Percentiles rank a stretch among this genome's conserved stretches.
Evolutionary conservation across 2,329 filamentous ascomycete genomes (phyloP).

Genomic region (Aspergillus unguis): DNA sequence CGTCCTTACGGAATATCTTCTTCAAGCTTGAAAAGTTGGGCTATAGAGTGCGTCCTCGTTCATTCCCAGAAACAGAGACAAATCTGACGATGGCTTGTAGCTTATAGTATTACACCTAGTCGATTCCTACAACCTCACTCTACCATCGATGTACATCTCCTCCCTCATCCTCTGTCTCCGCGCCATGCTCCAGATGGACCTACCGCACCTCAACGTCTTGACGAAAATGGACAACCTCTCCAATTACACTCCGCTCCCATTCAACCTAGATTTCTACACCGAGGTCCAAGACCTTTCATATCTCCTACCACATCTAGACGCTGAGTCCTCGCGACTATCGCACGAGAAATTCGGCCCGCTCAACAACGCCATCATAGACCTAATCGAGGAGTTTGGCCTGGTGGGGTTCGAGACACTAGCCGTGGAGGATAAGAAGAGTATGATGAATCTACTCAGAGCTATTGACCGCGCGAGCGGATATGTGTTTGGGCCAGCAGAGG

Average conservation of each 20-base stretch:
- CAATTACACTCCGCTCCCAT: slow-evolving; percentile 79
- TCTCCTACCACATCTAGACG: slow-evolving; percentile 73
- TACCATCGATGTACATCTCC: slow-evolving; percentile 91
- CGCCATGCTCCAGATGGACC: slow-evolving; percentile 97
- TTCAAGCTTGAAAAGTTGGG: slow-evolving; percentile 84
- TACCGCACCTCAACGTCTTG: slow-evolving; percentile 91
- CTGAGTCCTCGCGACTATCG: slow-evolving; percentile 68
- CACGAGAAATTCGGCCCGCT: slow-evolving; percentile 76
- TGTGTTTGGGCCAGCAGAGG: slow-evolving; percentile 84
- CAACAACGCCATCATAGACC: slow-evolving; percentile 78
- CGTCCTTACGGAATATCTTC: slow-evolving; percentile 86
- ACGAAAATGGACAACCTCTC: slow-evolving; percentile 96
- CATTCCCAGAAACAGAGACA: not conserved
- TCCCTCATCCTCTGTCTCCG: slow-evolving; percentile 88
- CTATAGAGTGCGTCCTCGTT: slow-evolving; percentile 67
- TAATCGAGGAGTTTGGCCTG: slow-evolving; percentile 86
- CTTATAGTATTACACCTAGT: slow-evolving; percentile 90
- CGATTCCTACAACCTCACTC: slow-evolving; percentile 88
- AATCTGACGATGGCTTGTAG: slow-evolving; percentile 47
- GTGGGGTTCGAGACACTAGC: slow-evolving; percentile 91
- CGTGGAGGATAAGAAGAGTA: slow-evolving; percentile 93
- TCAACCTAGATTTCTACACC: slow-evolving; percentile 96
- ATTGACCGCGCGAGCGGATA: slow-evolving; percentile 93
- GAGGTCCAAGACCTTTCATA: slow-evolving; percentile 92
- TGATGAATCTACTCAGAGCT: slow-evolving; percentile 85